These are phyloP conservation scores for Posidonia australis DNA, from an alignment of 106 monocot genomes.

Conservation along the genomic window DNA sequence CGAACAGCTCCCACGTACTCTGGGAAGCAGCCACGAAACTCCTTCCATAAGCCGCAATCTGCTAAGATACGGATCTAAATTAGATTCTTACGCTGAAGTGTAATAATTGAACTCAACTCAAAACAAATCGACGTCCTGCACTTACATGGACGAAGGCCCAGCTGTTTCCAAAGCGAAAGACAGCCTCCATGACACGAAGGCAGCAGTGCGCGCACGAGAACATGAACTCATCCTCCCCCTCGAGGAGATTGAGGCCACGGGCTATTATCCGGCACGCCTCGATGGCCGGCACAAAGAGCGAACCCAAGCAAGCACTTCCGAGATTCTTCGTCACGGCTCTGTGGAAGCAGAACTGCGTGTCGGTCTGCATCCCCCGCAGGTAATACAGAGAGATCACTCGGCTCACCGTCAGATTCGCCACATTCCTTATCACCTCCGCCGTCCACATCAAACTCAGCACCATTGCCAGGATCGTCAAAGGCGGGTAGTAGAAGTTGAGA, in stretches of 20 bases:
- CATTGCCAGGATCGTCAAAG: constrained; percentile 51
- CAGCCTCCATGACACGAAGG: constrained; percentile 74
- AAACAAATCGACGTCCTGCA: not conserved
- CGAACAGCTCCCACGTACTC: constrained; percentile 91
- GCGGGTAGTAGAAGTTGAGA: constrained; percentile 60
- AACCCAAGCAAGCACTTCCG: constrained; percentile 85
- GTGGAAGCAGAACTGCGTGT: constrained; percentile 72
- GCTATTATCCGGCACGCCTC: constrained; percentile 76
- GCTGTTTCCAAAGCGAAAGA: constrained; percentile 94
- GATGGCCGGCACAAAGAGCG: constrained; percentile 84
- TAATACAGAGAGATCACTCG: constrained; percentile 83
- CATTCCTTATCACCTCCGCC: constrained; percentile 96
- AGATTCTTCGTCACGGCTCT: constrained; percentile 66
- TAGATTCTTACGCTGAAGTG: not conserved
- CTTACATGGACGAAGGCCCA: constrained; percentile 97
- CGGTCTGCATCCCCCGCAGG: constrained; percentile 89
- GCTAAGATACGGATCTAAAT: not conserved
- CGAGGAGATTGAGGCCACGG: constrained; percentile 75
- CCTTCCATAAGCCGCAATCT: constrained; percentile 89
- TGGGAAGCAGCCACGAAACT: constrained; percentile 82
- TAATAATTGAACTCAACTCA: no score
- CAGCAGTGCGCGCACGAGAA: constrained; percentile 99
- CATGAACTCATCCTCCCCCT: constrained; percentile 97
- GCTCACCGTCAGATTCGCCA: constrained; percentile 81
- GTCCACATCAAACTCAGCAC: constrained; percentile 86